Evolutionary conservation across 2,329 filamentous ascomycete genomes (phyloP), one percentile per base, ranked within the genome.

Genomic region (Stachybotrys chartarum): DNA sequence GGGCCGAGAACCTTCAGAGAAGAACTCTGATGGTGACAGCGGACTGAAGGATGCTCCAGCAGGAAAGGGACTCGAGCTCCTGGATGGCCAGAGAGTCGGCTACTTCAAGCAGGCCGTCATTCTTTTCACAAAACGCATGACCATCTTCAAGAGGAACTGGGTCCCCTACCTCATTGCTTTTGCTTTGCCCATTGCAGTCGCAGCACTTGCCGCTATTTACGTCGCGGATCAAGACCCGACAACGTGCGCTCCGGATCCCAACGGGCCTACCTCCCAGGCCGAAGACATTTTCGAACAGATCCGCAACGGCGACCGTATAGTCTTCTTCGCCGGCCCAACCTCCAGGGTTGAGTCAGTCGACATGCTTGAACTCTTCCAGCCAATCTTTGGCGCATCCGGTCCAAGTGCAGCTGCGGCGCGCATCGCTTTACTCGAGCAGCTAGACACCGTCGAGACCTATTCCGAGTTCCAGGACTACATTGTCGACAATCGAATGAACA

Each of bases 141-240:
- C 84, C 0, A 87, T 97, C 42, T 77, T 96, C 53, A 86, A 87
- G 63, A 80, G 87, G 42, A 96, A 93, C 66, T 88, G 85, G 70
- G 76, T 93, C 50, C 88, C 91, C 0, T 91, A 91, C 56, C 66
- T 86, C 7, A 84, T 85, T 3, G 91, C 90, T 1, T 78, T 96
- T 44, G 61, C 91, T 1, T 83, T 96, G 12, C 92, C 92, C 0
- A 81, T 97, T 54, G 76, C 91, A 55, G 88, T 90, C 1, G 88
- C 90, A 17, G 90, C 86, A 0, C 73, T 96, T 16, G 89, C 91
- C 0, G 89, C 87, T 4, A 76, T 95, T 2, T 92, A 93, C 63
- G 74, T 97, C 7, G 78, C 80, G 48, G 71, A 74, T 50, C 84
- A 84, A 61, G 61, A 68, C 5, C 75, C 76, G 1, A 74, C 69